phyloP scores from a whole-genome alignment of 2,329 filamentous ascomycete species.

The Trichoderma endophyticum region DNA sequence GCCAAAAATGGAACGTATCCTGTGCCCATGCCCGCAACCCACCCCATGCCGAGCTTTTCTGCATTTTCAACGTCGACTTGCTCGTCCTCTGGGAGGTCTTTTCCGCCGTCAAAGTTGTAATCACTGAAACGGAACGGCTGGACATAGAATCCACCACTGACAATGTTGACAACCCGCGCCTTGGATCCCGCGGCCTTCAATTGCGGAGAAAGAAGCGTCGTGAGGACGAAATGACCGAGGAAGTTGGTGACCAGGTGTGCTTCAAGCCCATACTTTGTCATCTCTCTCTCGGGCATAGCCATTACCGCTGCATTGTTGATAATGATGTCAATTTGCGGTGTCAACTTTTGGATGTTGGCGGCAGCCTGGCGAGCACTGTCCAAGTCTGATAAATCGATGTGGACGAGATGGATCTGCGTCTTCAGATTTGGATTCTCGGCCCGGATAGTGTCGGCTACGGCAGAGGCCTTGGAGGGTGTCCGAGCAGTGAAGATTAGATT shows the following conservation, averaged over 20 bases:
- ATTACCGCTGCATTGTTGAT: conserved; percentile 12
- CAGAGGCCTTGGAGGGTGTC: conserved; percentile 4
- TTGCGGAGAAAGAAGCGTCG: background rate
- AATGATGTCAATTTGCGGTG: background rate
- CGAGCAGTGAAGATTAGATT: conserved; percentile 10
- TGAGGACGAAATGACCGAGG: conserved; percentile 1
- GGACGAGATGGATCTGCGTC: background rate
- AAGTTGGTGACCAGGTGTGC: conserved; percentile 9
- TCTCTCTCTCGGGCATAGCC: background rate
- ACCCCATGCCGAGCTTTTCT: conserved; percentile 4
- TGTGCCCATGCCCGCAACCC: background rate
- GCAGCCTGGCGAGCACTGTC: background rate
- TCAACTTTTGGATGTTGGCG: background rate
- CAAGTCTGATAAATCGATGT: background rate
- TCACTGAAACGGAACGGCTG: conserved; percentile 13
- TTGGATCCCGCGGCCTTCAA: background rate
- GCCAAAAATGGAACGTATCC: conserved; percentile 11
- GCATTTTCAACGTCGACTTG: background rate
- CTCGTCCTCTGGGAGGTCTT: conserved; percentile 1
- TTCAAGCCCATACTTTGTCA: background rate
- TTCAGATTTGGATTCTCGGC: background rate
- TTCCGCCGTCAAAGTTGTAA: conserved; percentile 8
- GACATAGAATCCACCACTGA: background rate
- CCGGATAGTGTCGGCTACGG: conserved; percentile 2
- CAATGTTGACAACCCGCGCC: conserved; percentile 7